A percentile compares a stretch with the other conserved stretches of the same genome.
Conservation (phyloP, 257 asterid species). For the Rauvolfia tetraphylla region DNA sequence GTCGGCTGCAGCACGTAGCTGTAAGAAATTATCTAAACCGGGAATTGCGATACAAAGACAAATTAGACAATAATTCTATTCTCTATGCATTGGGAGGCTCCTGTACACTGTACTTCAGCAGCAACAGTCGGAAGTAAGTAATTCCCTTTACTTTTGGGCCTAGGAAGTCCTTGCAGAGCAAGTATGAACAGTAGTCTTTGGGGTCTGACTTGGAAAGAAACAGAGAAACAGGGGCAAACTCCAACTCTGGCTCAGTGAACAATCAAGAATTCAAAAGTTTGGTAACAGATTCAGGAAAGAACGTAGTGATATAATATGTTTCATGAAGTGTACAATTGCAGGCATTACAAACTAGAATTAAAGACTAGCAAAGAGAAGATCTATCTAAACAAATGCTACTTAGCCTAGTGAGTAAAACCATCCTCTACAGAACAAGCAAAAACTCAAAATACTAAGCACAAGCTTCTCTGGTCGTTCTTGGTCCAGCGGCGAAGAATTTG, state of each 20-base stretch:
- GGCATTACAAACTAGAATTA: background rate
- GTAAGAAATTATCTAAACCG: too few species aligned
- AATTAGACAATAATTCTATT: too few species aligned
- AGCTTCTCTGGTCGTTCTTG: conserved; percentile 22
- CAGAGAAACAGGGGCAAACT: background rate
- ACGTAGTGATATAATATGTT: background rate
- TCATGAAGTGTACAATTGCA: conserved; percentile 1
- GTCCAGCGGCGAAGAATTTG: conserved; percentile 28
- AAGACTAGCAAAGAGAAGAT: too few species aligned
- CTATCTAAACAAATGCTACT: background rate
- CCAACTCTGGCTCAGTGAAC: background rate
- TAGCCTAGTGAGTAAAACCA: background rate
- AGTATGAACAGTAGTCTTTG: background rate
- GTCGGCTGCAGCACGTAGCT: background rate
- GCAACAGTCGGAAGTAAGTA: too few species aligned
- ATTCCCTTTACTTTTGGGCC: too few species aligned
- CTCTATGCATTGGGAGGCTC: too few species aligned
- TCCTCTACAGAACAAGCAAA: background rate
- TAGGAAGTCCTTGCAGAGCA: background rate
- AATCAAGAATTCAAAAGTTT: background rate
- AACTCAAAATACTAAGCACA: conserved; percentile 15
- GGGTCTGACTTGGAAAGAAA: background rate
- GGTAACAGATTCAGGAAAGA: background rate
- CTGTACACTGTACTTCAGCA: too few species aligned
- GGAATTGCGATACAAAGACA: too few species aligned